Conservation (phyloP, 179 eudicot genomes). For the Spergularia azorica region DNA sequence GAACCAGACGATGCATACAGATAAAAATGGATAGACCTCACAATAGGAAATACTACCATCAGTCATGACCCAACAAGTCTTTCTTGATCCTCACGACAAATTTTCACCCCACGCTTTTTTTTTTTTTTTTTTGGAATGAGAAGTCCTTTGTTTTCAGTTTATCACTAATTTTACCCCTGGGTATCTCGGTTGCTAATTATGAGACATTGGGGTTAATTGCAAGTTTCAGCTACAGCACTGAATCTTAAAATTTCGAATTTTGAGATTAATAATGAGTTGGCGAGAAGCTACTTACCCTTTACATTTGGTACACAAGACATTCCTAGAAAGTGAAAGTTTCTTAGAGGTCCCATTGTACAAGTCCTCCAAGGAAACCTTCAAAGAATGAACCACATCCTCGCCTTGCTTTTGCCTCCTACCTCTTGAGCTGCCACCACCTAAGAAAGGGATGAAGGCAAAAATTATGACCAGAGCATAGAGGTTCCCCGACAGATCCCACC, state of each 20-base stretch:
- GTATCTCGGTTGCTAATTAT: no score
- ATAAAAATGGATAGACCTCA: no score
- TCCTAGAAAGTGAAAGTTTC: conserved; percentile 45
- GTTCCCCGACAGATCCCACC: background rate
- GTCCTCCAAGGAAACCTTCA: conserved; percentile 53
- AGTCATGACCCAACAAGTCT: no score
- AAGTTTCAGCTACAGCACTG: background rate
- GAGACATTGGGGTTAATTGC: background rate
- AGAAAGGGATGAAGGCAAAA: background rate
- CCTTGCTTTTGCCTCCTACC: conserved; percentile 42
- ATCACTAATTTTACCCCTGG: no score
- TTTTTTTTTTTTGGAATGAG: no score
- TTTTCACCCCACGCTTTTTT: no score
- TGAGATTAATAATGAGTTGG: background rate
- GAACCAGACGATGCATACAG: no score
- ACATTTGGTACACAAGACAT: conserved; percentile 41
- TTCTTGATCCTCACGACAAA: no score
- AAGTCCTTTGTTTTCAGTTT: no score
- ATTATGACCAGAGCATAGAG: background rate
- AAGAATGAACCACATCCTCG: conserved; percentile 39
- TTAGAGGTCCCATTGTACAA: conserved; percentile 45
- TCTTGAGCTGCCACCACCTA: conserved; percentile 43
- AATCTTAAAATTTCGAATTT: background rate
- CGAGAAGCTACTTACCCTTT: conserved; percentile 34
- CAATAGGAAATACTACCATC: background rate